Base-by-base conservation (phyloP, 2,329 filamentous ascomycete genomes). In the Talaromyces atroroseus region DNA sequence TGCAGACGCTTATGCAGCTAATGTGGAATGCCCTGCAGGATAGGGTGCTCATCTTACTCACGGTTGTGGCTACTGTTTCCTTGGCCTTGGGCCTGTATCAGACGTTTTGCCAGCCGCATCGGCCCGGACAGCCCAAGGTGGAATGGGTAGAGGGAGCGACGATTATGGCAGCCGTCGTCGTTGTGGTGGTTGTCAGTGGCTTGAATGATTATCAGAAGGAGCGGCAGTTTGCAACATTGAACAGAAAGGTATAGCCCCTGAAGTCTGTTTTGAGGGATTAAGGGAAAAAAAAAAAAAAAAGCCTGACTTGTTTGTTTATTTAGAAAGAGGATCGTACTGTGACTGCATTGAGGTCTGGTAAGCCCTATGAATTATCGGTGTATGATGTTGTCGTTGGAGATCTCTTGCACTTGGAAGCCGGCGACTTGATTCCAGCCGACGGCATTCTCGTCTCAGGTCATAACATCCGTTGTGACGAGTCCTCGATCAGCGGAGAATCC, bases 21-120 rank as follows among this genome's bases (percentile, higher is more conserved):
- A 82, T 83, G 63, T 90, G 87, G 87, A 84, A 88, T 64, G 87
- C 87, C 1, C 89, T 88, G 73, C 89, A 90, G 68, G 88, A 90
- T 71, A 89, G 89, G 63, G 82, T 90, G 3, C 76, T 90, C 38
- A 85, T 89, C 52, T 74, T 89, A 1, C 75, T 90, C 49, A 85
- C 84, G 0, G 78, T 82, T 3, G 86, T 86, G 3, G 87, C 87
- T 1, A 77, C 82, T 10, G 83, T 90, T 34, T 89, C 87, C 1
- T 74, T 90, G n/a, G 84, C 82, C 0, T 78, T 90, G 45, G 87
- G 88, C 20, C 78, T 90, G 1, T 89, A 89, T 65, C 66, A 72
- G 48, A 67, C 69, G 2, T 64, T 72, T 34, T 26, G 24, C 24
- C 24, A 26, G 7, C 24, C 24, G 24, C 24, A 26, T 7, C 24